phyloP scores from a whole-genome alignment of 2,329 filamentous ascomycete species.

The Aspergillus sp. region DNA sequence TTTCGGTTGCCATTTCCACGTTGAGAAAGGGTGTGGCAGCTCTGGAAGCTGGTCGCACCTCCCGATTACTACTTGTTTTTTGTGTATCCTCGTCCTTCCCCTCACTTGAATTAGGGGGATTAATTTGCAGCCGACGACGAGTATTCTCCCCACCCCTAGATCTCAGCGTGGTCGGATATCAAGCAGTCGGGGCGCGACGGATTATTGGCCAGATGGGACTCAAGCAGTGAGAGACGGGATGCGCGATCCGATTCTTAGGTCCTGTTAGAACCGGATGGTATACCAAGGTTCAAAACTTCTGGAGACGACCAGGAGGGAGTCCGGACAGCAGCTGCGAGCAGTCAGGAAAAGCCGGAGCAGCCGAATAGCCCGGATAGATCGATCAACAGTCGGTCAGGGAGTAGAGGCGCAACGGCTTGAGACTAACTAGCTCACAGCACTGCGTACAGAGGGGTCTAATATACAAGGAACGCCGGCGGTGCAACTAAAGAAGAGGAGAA shows the following conservation, averaged over 20 bases:
- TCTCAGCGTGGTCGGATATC: background rate
- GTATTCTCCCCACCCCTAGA: background rate
- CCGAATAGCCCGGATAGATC: background rate
- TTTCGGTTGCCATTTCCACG: slow-evolving; percentile 30
- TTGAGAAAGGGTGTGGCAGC: background rate
- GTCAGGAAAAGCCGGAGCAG: background rate
- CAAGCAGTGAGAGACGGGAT: background rate
- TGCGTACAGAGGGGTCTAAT: background rate
- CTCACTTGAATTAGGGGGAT: background rate
- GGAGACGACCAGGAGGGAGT: too few species aligned
- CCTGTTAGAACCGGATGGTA: too few species aligned
- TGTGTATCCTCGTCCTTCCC: background rate
- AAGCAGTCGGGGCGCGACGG: background rate
- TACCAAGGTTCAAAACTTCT: too few species aligned
- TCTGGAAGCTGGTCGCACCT: slow-evolving; percentile 4
- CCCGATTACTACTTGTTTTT: background rate
- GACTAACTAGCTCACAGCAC: background rate
- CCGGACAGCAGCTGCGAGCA: background rate
- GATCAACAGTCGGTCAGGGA: background rate
- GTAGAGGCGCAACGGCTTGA: background rate
- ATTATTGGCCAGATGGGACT: background rate
- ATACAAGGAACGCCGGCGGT: slow-evolving; percentile 2
- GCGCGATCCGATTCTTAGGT: background rate
- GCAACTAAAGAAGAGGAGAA: slow-evolving; percentile 3
- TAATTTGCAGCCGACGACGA: background rate